Base-by-base conservation (phyloP, 495 filamentous ascomycete genomes). In the Aspergillus cristatus region DNA sequence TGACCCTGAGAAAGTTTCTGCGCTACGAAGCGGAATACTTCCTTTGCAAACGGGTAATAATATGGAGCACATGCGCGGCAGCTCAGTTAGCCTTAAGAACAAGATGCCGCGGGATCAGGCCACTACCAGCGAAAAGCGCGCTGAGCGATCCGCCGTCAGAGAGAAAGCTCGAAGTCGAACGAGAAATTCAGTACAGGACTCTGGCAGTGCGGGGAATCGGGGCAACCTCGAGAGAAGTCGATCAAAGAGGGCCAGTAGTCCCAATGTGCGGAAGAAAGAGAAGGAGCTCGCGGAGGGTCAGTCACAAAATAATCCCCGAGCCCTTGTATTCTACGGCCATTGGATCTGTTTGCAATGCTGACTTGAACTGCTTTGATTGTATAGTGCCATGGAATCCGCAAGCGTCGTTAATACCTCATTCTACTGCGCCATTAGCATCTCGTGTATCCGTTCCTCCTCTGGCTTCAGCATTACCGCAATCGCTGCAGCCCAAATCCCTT, bases 381-480 rank as follows among this genome's bases (percentile, higher is more conserved):
- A 39, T 45, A 79, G 76, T 54, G 32, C 62, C 76, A 53, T 98
- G 91, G 91, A 79, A 77, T 42, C 91, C 91, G 1, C 78, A 86
- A 49, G 93, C 77, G 12, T 80, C 75, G 2, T 65, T 98, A 13
- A 71, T 89, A 30, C 76, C 88, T 34, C 85, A 89, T 41, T 88
- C 89, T 3, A 81, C 85, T 10, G 91, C 91, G 18, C 93, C 93
- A 8, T 62, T 98, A 34, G 90, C 91, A 8, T 78, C 75, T 45
- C 79, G 91, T 43, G 73, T 97, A 46, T 94, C 90, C 0, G 74
- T 85, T 37, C 83, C 91, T 24, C 87, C 91, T 11, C 57, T 83
- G 8, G 81, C 86, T 4, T 82, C 81, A 7, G 62, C 73, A 24
- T 72, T 80, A 18, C 93, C 91, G n/a, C 60, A 69, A 37, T 59